A percentile compares a stretch with the other conserved stretches of the same genome.
phyloP scores from a whole-genome alignment of 257 asterid species.

The Nicotiana tomentosiformis region DNA sequence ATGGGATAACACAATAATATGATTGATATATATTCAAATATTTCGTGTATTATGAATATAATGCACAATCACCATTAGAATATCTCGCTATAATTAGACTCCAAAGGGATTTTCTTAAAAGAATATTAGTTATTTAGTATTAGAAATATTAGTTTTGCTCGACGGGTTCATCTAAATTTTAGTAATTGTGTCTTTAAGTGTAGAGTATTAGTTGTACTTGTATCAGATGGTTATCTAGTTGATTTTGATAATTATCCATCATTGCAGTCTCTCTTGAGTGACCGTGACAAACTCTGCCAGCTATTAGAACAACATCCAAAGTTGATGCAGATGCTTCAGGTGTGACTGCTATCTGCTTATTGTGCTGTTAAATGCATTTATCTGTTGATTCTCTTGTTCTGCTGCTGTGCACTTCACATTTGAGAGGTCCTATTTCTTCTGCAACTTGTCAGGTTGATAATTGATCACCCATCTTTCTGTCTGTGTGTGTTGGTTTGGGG shows the following conservation, averaged over 20 bases:
- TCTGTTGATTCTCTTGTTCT: background rate
- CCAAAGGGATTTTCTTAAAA: background rate
- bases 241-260: background rate
- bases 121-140: background rate
- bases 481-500: background rate
- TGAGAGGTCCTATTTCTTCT: background rate
- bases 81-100: background rate
- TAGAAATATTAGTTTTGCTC: background rate
- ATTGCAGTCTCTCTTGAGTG: slow-evolving; percentile 73
- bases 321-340: slow-evolving; percentile 97
- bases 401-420: background rate
- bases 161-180: background rate
- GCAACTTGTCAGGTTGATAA: background rate
- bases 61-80: background rate
- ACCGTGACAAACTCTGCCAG: slow-evolving; percentile 90
- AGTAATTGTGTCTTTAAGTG: background rate
- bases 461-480: background rate
- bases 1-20: too few species aligned
- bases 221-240: background rate
- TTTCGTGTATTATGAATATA: background rate
- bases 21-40: too few species aligned
- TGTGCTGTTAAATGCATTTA: background rate
- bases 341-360: slow-evolving; percentile 14
- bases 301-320: slow-evolving; percentile 93
- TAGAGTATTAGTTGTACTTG: background rate